phyloP scores from a whole-genome alignment of 2,329 filamentous ascomycete species.

The Zymoseptoria brevis region DNA sequence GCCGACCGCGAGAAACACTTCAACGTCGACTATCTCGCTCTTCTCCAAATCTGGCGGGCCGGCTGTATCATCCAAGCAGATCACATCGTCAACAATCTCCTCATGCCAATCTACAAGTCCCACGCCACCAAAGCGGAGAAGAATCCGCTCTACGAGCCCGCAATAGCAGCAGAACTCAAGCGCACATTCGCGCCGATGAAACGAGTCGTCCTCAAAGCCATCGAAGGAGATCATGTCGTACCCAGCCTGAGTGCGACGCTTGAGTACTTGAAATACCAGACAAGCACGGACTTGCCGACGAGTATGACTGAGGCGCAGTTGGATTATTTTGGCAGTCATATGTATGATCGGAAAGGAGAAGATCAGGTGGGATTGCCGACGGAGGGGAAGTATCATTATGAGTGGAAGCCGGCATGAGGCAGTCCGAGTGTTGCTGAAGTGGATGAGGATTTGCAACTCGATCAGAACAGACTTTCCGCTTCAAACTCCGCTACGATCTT shows the following conservation, averaged over 20 bases:
- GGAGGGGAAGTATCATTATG: slow-evolving; percentile 55
- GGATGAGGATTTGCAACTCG: too few species aligned
- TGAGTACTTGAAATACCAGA: slow-evolving; percentile 60
- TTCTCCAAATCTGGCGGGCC: slow-evolving; percentile 57
- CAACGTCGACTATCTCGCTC: slow-evolving; percentile 46
- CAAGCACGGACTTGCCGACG: slow-evolving; percentile 53
- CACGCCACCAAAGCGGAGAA: slow-evolving; percentile 31
- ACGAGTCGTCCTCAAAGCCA: slow-evolving; percentile 46
- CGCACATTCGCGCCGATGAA: slow-evolving; percentile 39
- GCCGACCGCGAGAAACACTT: slow-evolving; percentile 53
- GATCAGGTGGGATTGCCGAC: slow-evolving; percentile 41
- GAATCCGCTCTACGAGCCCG: slow-evolving; percentile 41
- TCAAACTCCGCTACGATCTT: too few species aligned
- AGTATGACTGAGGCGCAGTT: slow-evolving; percentile 64
- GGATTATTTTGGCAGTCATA: slow-evolving; percentile 63
- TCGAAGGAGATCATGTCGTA: slow-evolving; percentile 52
- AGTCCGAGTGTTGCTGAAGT: neutral
- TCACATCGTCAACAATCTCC: slow-evolving; percentile 50
- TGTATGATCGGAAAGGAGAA: slow-evolving; percentile 53
- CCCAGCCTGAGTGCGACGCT: slow-evolving; percentile 54
- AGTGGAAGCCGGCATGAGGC: slow-evolving; percentile 46
- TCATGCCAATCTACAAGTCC: slow-evolving; percentile 40
- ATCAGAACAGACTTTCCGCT: too few species aligned
- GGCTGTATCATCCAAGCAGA: slow-evolving; percentile 66
- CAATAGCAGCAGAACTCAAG: slow-evolving; percentile 48